Evolutionary conservation across 208 protist species (phyloP).

Genomic region (Trypanosoma mega): DNA sequence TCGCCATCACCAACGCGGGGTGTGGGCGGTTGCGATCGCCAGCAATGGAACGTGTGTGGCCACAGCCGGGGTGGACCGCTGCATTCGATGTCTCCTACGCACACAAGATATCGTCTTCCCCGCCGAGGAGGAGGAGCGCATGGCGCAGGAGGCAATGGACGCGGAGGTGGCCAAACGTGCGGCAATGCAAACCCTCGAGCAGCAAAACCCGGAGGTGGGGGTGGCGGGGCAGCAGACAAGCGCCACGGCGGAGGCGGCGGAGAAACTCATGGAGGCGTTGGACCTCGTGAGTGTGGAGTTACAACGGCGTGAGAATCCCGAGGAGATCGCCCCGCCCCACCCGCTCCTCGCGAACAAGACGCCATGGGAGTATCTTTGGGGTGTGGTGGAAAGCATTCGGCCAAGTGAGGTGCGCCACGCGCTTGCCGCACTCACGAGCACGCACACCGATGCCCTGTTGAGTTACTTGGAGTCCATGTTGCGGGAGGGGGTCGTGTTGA

Average conservation of each 20-base stretch:
- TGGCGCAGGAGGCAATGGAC: constrained; percentile 88
- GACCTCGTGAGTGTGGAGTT: constrained; percentile 82
- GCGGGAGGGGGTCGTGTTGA: constrained; percentile 57
- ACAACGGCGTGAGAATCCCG: constrained; percentile 57
- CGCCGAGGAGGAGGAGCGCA: constrained; percentile 81
- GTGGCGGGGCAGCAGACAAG: constrained; percentile 71
- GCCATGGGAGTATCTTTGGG: constrained; percentile 85
- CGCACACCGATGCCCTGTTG: constrained; percentile 79
- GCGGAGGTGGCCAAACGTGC: constrained; percentile 68
- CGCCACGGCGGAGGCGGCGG: constrained; percentile 66
- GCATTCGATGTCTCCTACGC: constrained; percentile 79
- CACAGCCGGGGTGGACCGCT: constrained; percentile 73
- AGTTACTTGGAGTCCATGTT: constrained; percentile 66
- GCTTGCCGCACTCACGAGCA: constrained; percentile 75
- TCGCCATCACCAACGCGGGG: constrained; percentile 72
- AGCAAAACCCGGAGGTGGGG: constrained; percentile 49
- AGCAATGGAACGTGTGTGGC: constrained; percentile 79
- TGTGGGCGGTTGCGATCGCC: constrained; percentile 70
- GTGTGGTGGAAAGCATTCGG: constrained; percentile 73
- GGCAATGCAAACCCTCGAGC: constrained; percentile 57
- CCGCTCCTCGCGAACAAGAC: constrained; percentile 65
- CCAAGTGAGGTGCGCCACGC: constrained; percentile 83
- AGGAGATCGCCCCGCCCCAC: constrained; percentile 52
- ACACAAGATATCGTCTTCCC: constrained; percentile 91
- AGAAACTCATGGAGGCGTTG: constrained; percentile 86